A percentile compares a stretch with the other conserved stretches of the same genome.
phyloP scores from a whole-genome alignment of 768 basidiomycete species.

The Rhodotorula paludigena region DNA sequence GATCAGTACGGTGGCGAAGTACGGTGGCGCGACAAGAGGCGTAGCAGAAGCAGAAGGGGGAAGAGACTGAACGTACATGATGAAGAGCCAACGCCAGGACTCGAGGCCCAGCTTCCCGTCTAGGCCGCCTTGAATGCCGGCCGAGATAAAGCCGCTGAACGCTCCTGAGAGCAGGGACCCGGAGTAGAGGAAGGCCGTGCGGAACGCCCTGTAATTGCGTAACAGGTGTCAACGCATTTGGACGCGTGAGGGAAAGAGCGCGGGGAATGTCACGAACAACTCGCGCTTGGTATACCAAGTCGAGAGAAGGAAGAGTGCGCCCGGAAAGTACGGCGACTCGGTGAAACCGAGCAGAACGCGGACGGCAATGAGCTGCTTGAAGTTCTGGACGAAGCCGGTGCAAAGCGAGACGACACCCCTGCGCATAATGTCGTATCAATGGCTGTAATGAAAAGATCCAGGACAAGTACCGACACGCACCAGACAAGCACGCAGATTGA shows the following conservation, averaged over 20 bases:
- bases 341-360: conserved; percentile 42
- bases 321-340: conserved; percentile 43
- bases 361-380: conserved; percentile 35
- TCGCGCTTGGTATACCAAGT: conserved; percentile 44
- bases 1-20: too few relatives aligned
- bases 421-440: not conserved
- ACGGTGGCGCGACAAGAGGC: too few relatives aligned
- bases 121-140: conserved; percentile 19
- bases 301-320: conserved; percentile 40
- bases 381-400: conserved; percentile 42
- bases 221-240: not conserved
- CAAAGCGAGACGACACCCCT: conserved; percentile 29
- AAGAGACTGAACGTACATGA: not conserved
- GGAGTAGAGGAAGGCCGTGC: conserved; percentile 16
- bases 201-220: conserved; percentile 11
- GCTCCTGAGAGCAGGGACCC: conserved; percentile 41
- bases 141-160: conserved; percentile 21
- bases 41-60: too few relatives aligned
- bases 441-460: not conserved
- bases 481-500: conserved; percentile 23
- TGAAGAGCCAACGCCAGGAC: conserved; percentile 27
- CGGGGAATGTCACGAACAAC: not conserved
- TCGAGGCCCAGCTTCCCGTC: conserved; percentile 15
- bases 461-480: not conserved
- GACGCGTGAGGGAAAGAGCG: too few relatives aligned